Base-by-base conservation (phyloP, 331 rosid species). In the Quercus phellos region DNA sequence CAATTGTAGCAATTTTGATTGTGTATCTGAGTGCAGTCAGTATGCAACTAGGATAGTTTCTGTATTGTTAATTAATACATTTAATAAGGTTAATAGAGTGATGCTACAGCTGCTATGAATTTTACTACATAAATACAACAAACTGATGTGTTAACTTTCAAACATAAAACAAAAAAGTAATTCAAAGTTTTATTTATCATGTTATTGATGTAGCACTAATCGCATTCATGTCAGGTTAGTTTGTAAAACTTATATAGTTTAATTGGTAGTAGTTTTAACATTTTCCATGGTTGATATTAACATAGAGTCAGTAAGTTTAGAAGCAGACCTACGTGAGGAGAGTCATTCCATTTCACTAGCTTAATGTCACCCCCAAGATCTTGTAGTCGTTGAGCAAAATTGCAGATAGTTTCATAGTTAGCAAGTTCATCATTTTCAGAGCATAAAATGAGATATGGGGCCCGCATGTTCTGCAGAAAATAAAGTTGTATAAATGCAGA, bases 341-440 rank as follows among this genome's bases (percentile, higher is more conserved):
- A 88, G 83, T 74, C 87, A 76, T 83, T 85, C 97, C 99, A 95
- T 73, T 89, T 93, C 74, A 95, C 82, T 77, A 93, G 60, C 81
- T 91, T 95, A 77, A 95, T 90, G 85, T 93, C 97, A 22, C 88
- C 94, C 43, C 99, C 99, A n/a, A 93, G 91, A 75, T 89, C 91
- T 76, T 80, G 85, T 30, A 95, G 79, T 78, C 85, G 88, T 72
- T 81, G 86, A 74, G 79, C 85, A 90, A 95, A 95, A 86, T 91
- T 88, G 85, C 90, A 78, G 84, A 95, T 82, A 6, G 84, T 84
- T 84, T 91, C 89, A 85, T 84, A 89, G 29, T 92, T 87, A 68
- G 98, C 99, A 12, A 95, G 99, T 78, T 90, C 92, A 22, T 95
- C 99, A 51, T 89, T 85, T 79, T 91, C 96, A 27, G 97, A 93